Evolutionary conservation across 352 stramenopile species (phyloP), one percentile per base, ranked within the genome.

Genomic region (Phytophthora multivora): DNA sequence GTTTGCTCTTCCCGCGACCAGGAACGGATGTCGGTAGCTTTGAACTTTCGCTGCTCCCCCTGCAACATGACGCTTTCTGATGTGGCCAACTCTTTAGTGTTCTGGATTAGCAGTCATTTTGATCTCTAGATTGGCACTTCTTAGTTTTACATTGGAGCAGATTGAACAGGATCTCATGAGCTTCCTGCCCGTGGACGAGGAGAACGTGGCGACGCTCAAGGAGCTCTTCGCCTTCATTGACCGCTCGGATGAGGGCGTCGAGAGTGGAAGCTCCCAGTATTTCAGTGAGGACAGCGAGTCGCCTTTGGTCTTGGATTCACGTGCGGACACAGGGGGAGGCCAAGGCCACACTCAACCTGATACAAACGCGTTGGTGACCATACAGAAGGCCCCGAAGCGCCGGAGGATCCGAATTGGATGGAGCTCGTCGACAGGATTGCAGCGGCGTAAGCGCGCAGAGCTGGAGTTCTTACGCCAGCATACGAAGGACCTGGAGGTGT

Each of bases 161-260:
- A 7, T 11, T 31, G 11, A 12, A 40, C 10, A 40, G n/a, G 35
- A 13, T 13, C n/a, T 12, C 15, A 74, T 74, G 66, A 71, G 43
- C 50, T 75, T 63, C 43, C 41, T 63, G 40, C 25, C 25, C 1
- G n/a, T 9, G 16, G 61, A 65, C 10, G 62, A 58, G 15, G 57
- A 56, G 21, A 51, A 68, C 38, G 16, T 63, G 35, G 46, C 42
- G 35, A 54, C 67, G 5, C 48, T 75, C 10, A 35, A 69, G 13
- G 64, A 72, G 33, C 39, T 67, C 0, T 66, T 72, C 7, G 67
- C 49, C 36, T 65, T 75, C 33, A 58, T 75, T 31, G 67, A 75
- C 38, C 51, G 51, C 6, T 11, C 28, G n/a, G 28, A n/a, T n/a
- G 25, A 12, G 43, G 8, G 25, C 25, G 7, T 9, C 11, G 26